phyloP scores from a whole-genome alignment of 768 basidiomycete species.

The Xerocomellus intermedius region DNA sequence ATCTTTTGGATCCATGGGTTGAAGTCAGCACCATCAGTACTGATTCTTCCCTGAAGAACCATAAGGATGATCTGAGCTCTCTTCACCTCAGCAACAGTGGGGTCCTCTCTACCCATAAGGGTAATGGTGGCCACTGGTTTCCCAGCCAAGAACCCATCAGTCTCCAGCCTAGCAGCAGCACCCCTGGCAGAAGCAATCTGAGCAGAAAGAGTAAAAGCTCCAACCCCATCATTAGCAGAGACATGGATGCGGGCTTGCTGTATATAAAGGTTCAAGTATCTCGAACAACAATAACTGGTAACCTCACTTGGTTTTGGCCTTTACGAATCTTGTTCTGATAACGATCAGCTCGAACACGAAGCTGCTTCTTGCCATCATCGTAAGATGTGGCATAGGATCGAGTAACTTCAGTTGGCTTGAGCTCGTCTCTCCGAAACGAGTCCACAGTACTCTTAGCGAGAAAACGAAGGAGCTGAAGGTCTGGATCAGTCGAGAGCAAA shows the following conservation, averaged over 20 bases:
- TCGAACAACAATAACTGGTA: background rate
- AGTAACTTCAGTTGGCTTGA: conserved; percentile 26
- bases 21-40: conserved; percentile 25
- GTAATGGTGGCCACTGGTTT: conserved; percentile 37
- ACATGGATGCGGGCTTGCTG: conserved; percentile 27
- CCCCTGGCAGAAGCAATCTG: conserved; percentile 12
- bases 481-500: background rate
- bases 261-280: background rate
- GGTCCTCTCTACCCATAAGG: conserved; percentile 53
- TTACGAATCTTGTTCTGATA: conserved; percentile 33
- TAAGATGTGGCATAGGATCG: conserved; percentile 20
- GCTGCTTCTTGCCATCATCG: conserved; percentile 11
- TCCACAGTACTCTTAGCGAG: conserved; percentile 27
- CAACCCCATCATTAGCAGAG: conserved; percentile 15
- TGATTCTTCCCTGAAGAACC: conserved; percentile 35
- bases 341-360: conserved; percentile 22
- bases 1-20: conserved; percentile 41
- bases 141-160: conserved; percentile 29
- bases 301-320: conserved; percentile 39
- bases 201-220: conserved; percentile 24
- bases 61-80: conserved; percentile 32
- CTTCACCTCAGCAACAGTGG: conserved; percentile 56
- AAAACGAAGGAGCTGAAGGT: conserved; percentile 24
- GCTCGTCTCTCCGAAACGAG: conserved; percentile 25
- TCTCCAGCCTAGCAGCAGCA: conserved; percentile 20